A percentile compares a stretch with the other conserved stretches of the same genome.
These are phyloP conservation scores for Priceomyces melissophilus DNA, from an alignment of 805 yeast species.

Conservation along the genomic window DNA sequence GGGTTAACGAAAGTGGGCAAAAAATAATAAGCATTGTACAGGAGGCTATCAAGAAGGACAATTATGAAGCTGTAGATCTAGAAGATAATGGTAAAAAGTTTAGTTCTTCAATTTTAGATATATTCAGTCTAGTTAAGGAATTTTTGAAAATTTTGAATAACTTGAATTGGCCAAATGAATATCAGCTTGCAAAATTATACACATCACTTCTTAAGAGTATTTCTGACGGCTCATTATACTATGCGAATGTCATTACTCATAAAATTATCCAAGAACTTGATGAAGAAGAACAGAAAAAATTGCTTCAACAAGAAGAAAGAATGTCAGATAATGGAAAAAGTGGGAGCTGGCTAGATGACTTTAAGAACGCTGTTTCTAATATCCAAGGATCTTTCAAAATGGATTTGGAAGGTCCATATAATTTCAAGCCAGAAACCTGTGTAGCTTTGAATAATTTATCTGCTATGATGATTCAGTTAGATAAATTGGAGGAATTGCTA, in stretches of 20 bases:
- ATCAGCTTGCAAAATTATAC: slow-evolving; percentile 59
- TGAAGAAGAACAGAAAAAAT: slow-evolving; percentile 23
- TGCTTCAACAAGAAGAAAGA: slow-evolving; percentile 13
- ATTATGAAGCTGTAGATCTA: slow-evolving; percentile 49
- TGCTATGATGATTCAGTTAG: slow-evolving; percentile 45
- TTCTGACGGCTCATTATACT: slow-evolving; percentile 55
- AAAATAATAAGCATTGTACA: slow-evolving; percentile 48
- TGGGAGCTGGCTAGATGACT: slow-evolving; percentile 48
- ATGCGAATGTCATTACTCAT: slow-evolving; percentile 39
- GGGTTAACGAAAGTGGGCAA: slow-evolving; percentile 44
- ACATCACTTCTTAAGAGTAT: slow-evolving; percentile 61
- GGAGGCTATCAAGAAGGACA: slow-evolving; percentile 57
- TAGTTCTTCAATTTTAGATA: slow-evolving; percentile 65
- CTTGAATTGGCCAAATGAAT: slow-evolving; percentile 63
- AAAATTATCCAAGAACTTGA: slow-evolving; percentile 43
- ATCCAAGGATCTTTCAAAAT: slow-evolving; percentile 34
- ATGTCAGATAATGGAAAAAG: slow-evolving; percentile 18
- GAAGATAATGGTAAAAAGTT: slow-evolving; percentile 37
- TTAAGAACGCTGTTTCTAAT: slow-evolving; percentile 47
- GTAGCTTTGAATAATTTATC: slow-evolving; percentile 71
- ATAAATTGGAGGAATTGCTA: slow-evolving; percentile 51
- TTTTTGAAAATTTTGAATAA: slow-evolving; percentile 53
- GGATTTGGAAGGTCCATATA: slow-evolving; percentile 46
- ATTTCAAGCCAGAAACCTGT: slow-evolving; percentile 61
- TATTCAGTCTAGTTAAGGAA: slow-evolving; percentile 60